Percentiles rank a stretch among this genome's conserved stretches.
Conservation (phyloP, 2,329 filamentous ascomycete genomes). For the Epichloe uncinata region DNA sequence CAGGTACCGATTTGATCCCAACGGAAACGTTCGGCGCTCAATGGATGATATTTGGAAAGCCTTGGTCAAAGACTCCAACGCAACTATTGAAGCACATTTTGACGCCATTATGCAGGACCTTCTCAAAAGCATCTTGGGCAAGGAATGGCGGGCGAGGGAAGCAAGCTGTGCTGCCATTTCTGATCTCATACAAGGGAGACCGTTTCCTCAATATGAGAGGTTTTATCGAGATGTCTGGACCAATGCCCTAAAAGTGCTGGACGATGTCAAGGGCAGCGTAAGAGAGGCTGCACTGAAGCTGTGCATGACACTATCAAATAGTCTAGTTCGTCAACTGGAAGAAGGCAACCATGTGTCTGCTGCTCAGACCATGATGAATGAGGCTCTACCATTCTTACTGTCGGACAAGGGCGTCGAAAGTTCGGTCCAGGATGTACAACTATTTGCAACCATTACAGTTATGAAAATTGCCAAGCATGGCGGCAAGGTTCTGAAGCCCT, state of each 20-base stretch:
- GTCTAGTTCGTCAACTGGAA: constrained; percentile 74
- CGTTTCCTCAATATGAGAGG: constrained; percentile 63
- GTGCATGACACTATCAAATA: constrained; percentile 72
- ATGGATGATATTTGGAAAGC: constrained; percentile 99
- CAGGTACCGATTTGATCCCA: constrained; percentile 90
- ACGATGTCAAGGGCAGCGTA: constrained; percentile 91
- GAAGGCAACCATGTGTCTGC: constrained; percentile 58
- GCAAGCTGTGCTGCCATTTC: constrained; percentile 84
- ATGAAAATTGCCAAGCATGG: constrained; percentile 84
- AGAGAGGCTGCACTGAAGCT: constrained; percentile 67
- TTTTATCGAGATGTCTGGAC: constrained; percentile 80
- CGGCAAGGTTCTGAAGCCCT: constrained; percentile 63
- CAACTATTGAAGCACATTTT: constrained; percentile 68
- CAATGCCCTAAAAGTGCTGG: constrained; percentile 76
- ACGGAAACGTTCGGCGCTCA: constrained; percentile 78
- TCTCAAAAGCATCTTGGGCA: constrained; percentile 71
- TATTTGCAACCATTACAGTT: constrained; percentile 71
- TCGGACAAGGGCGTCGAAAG: constrained; percentile 84
- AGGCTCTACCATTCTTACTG: constrained; percentile 81
- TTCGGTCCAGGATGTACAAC: constrained; percentile 72
- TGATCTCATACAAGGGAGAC: constrained; percentile 72
- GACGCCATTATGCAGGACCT: constrained; percentile 82
- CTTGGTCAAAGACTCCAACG: constrained; percentile 75
- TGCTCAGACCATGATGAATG: constrained; percentile 66
- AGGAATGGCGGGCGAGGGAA: constrained; percentile 87